Evolutionary conservation across 2,329 filamentous ascomycete genomes (phyloP).

Genomic region (Aschersonia sp.): DNA sequence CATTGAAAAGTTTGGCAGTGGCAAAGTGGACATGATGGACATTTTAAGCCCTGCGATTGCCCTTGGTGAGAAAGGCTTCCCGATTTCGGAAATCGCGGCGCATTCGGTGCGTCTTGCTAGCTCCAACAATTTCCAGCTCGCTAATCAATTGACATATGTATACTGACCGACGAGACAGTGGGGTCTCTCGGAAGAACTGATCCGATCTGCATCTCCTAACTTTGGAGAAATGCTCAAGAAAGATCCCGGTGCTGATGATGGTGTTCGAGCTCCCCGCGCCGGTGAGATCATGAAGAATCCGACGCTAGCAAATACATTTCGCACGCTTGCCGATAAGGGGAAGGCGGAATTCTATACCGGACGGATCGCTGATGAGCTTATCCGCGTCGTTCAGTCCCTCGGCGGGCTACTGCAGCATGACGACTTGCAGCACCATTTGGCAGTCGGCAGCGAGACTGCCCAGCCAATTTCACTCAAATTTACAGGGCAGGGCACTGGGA

Average conservation of each 20-base stretch:
- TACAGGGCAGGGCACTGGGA: slow-evolving; percentile 40
- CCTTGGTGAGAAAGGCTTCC: slow-evolving; percentile 77
- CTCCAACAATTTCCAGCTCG: background rate
- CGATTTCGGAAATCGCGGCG: slow-evolving; percentile 69
- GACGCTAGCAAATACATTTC: slow-evolving; percentile 67
- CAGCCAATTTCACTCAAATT: slow-evolving; percentile 76
- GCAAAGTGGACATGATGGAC: slow-evolving; percentile 61
- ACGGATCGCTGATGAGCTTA: slow-evolving; percentile 63
- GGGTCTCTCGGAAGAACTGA: slow-evolving; percentile 44
- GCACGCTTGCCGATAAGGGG: slow-evolving; percentile 61
- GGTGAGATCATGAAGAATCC: slow-evolving; percentile 88
- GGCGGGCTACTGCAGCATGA: slow-evolving; percentile 69
- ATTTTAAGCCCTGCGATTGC: slow-evolving; percentile 73
- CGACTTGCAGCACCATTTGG: slow-evolving; percentile 65
- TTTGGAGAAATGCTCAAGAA: slow-evolving; percentile 75
- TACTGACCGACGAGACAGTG: no score
- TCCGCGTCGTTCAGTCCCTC: slow-evolving; percentile 61
- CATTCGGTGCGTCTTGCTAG: slow-evolving; percentile 40
- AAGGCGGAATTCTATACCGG: slow-evolving; percentile 89
- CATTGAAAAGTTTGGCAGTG: slow-evolving; percentile 78
- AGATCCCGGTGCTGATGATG: slow-evolving; percentile 52
- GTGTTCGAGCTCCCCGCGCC: slow-evolving; percentile 57
- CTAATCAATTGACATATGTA: background rate
- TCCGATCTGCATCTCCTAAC: slow-evolving; percentile 71
- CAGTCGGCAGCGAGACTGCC: slow-evolving; percentile 57